phyloP scores from a whole-genome alignment of 768 basidiomycete genomes.

The Punctularia strigosozonata region DNA sequence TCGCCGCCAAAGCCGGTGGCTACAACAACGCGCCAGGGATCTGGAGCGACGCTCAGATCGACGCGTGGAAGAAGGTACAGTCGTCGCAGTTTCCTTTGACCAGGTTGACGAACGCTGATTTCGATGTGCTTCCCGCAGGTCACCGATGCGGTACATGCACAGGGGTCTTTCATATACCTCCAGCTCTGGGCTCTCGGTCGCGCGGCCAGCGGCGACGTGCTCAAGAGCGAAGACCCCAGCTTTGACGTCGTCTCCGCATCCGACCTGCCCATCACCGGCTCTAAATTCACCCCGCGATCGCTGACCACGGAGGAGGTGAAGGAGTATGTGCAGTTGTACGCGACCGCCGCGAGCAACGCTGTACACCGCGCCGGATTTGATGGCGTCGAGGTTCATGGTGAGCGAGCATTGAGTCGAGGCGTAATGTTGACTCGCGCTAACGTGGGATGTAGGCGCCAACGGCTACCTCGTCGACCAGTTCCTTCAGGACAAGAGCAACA shows the following conservation, averaged over 20 bases:
- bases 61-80: slow-evolving; percentile 23
- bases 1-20: slow-evolving; percentile 15
- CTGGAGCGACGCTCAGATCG: slow-evolving; percentile 22
- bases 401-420: no score
- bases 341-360: slow-evolving; percentile 42
- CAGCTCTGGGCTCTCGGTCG: slow-evolving; percentile 22
- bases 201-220: slow-evolving; percentile 11
- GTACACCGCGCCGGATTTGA: slow-evolving; percentile 30
- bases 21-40: slow-evolving; percentile 21
- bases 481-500: slow-evolving; percentile 41
- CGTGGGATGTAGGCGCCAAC: no score
- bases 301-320: slow-evolving; percentile 36
- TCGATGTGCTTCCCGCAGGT: neutral
- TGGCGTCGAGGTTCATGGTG: slow-evolving; percentile 37
- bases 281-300: slow-evolving; percentile 21
- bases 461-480: slow-evolving; percentile 49
- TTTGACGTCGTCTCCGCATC: slow-evolving; percentile 16
- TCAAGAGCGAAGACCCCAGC: slow-evolving; percentile 11
- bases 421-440: no score
- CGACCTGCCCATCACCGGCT: slow-evolving; percentile 8
- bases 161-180: slow-evolving; percentile 4
- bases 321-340: slow-evolving; percentile 37
- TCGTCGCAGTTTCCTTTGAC: neutral
- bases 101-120: neutral
- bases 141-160: slow-evolving; percentile 4